Base-by-base conservation (phyloP, 805 yeast species). In the Candida qinlingensis region DNA sequence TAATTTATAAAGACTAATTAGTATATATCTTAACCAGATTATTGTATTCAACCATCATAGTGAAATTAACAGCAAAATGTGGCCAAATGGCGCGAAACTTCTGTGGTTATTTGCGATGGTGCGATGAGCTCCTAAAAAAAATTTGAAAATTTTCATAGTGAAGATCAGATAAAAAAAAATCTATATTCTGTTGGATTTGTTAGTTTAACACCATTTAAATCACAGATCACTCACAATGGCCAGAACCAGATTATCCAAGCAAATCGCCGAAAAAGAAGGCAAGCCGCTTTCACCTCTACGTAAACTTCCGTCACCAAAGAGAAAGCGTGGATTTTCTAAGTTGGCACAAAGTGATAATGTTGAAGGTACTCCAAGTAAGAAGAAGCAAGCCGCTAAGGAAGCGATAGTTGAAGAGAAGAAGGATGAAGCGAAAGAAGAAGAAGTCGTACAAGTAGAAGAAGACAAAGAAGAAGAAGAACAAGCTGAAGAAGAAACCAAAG, bases 341-440 rank as follows among this genome's bases (percentile, higher is more conserved):
- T 36, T 42, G 28, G 39, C 45, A 19, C 8, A 33, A 11, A 25
- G n/a, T n/a, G 39, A n/a, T 5, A 27, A 40, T 4, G 25, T 27
- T 13, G 36, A 13, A 11, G 19, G 34, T 31, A 31, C 34, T 8
- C 34, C 34, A 31, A 31, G 11, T 31, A 31, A 31, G 34, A 31
- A 31, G 34, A 31, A 31, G 11, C 34, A 31, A 31, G 11, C 34
- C 11, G 11, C 34, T 8, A 70, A 63, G 29, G 59, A 62, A 26
- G 60, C 56, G 7, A 61, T 64, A 12, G 61, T 56, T 9, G 64
- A 45, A 53, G 52, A 56, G 52, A 49, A 54, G 42, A 43, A 52
- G 48, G 51, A 61, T 48, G 50, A 58, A 45, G 45, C 47, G 31
- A 48, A 33, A n/a, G 34, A 27, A 37, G 44, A 44, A 13, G 45